Evolutionary conservation across 2,329 filamentous ascomycete species (phyloP), one percentile per base, ranked within the genome.

Genomic region (Hirsutella rhossiliensis): DNA sequence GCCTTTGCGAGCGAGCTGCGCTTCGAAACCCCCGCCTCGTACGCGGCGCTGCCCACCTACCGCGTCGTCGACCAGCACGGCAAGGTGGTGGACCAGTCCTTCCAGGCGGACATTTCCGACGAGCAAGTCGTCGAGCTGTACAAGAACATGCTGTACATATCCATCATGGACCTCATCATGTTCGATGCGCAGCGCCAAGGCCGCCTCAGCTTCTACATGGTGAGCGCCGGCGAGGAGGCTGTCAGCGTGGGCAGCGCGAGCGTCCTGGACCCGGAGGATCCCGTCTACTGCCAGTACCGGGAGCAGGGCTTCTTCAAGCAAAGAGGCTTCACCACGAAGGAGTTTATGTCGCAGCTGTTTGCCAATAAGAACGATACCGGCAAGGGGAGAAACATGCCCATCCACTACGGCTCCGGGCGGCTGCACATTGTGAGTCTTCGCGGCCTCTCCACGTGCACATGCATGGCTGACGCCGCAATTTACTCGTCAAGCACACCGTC

Each of bases 321-420:
- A 62, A 79, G 92, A 32, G 92, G 92, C 3, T 96, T 90, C 60
- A 85, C 79, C 0, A 72, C 94, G 39, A 79, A 81, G 40, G 80
- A 97, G 47, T 97, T 97, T 58, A 97, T 98, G 92, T 84, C 79
- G 54, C 92, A 98, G 62, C 67, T 98, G 9, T 96, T 97, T 65
- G 80, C 89, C 18, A 97, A 95, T 58, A 75, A 70, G 44, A 77
- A 87, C 50, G 92, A 98, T 54, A 63, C 72, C 1, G 89, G 90
- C 1, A 76, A 73, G 47, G 92, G 89, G 2, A 79, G 90, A 49
- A 97, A 95, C 56, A 98, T 98, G 92, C 92, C 92, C 1, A 86
- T 97, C 13, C 92, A 98, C 64, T 98, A 97, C 57, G 89, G 89
- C 40, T 88, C 84, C 61, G 78, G 73, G 45, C 80, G 86, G 50